Conservation (phyloP, 345 rosid species). For the Camelina sativa region DNA sequence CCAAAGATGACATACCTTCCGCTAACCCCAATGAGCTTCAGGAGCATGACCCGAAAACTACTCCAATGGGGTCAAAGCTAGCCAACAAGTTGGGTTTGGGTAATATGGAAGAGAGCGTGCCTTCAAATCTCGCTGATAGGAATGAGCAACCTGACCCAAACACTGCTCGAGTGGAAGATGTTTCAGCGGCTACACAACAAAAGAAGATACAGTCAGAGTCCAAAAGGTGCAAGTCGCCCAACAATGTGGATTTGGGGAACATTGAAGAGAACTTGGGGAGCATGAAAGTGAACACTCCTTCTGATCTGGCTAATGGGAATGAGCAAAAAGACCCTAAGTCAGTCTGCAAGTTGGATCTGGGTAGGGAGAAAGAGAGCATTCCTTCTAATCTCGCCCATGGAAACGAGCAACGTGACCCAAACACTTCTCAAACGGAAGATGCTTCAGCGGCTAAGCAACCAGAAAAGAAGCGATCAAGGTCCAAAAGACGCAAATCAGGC, state of each 20-base stretch:
- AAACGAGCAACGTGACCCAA: constrained; percentile 22
- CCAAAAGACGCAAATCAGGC: constrained; percentile 26
- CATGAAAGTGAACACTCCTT: constrained; percentile 11
- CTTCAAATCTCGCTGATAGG: constrained; percentile 27
- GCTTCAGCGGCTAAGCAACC: constrained; percentile 22
- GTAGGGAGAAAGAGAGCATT: too few species aligned
- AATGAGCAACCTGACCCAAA: constrained; percentile 19
- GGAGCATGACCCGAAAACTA: constrained; percentile 24
- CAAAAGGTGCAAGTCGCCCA: not conserved
- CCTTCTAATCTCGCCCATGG: not conserved
- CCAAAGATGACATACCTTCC: constrained; percentile 17
- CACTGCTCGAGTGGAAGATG: constrained; percentile 24
- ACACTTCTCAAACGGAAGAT: not conserved
- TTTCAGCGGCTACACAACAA: not conserved
- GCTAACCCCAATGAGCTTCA: constrained; percentile 2
- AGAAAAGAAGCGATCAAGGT: constrained; percentile 14
- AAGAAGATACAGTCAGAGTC: constrained; percentile 19
- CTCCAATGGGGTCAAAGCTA: constrained; percentile 22
- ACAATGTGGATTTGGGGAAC: constrained; percentile 18
- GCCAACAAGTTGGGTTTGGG: constrained; percentile 19
- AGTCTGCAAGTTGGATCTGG: not conserved
- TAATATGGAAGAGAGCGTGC: constrained; percentile 29
- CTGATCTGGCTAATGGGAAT: not conserved
- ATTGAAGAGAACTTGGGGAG: not conserved
- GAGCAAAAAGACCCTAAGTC: not conserved